phyloP scores from a whole-genome alignment of 1,284 basidiomycete genomes.

The Ustilago bromivora region DNA sequence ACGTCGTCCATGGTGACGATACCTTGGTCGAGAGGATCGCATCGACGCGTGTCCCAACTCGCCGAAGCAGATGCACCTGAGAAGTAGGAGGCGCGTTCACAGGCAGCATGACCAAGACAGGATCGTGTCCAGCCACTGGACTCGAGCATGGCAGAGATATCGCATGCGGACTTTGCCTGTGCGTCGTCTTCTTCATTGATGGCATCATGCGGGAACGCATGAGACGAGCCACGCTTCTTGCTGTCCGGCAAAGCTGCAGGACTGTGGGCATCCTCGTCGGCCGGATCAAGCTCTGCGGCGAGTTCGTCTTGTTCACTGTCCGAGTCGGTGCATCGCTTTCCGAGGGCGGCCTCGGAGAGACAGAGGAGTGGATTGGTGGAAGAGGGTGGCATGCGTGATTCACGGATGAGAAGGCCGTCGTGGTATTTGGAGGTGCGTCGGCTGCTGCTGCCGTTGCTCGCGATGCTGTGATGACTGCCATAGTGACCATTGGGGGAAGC shows the following conservation, averaged over 20 bases:
- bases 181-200: slow-evolving; percentile 38
- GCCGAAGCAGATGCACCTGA: slow-evolving; percentile 45
- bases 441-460: slow-evolving; percentile 32
- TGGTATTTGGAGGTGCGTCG: slow-evolving; percentile 50
- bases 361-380: slow-evolving; percentile 52
- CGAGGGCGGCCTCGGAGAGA: slow-evolving; percentile 49
- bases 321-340: slow-evolving; percentile 48
- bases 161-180: slow-evolving; percentile 33
- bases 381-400: slow-evolving; percentile 47
- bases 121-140: slow-evolving; percentile 39
- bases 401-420: slow-evolving; percentile 48
- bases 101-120: slow-evolving; percentile 43
- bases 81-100: slow-evolving; percentile 52
- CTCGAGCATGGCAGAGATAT: slow-evolving; percentile 43
- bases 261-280: slow-evolving; percentile 15
- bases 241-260: slow-evolving; percentile 8
- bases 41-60: slow-evolving; percentile 45
- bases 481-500: slow-evolving; percentile 24
- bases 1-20: slow-evolving; percentile 50
- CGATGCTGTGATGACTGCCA: slow-evolving; percentile 21
- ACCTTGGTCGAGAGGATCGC: slow-evolving; percentile 44
- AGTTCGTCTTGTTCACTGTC: slow-evolving; percentile 49
- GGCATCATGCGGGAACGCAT: slow-evolving; percentile 13
- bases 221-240: slow-evolving; percentile 28
- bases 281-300: slow-evolving; percentile 12